These are phyloP conservation scores for Xylaria arbuscula DNA, from an alignment of 2,329 filamentous ascomycete genomes.

Conservation along the genomic window DNA sequence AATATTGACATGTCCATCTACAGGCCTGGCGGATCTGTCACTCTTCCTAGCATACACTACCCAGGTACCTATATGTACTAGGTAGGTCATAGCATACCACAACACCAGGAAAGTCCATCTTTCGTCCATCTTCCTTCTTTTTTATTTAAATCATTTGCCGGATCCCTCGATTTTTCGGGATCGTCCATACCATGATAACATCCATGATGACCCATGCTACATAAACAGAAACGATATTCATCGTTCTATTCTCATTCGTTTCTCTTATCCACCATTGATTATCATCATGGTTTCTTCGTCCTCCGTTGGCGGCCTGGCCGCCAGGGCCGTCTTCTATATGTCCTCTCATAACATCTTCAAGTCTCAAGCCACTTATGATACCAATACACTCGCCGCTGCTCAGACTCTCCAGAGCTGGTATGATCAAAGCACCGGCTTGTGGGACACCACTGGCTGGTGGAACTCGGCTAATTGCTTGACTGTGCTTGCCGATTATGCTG, in stretches of 20 bases:
- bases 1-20: constrained; percentile 19
- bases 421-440: constrained; percentile 63
- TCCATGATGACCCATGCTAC: constrained; percentile 8
- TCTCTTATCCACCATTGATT: constrained; percentile 10
- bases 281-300: constrained; percentile 50
- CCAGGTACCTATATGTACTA: background rate
- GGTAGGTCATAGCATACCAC: background rate
- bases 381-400: constrained; percentile 44
- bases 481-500: constrained; percentile 41
- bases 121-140: background rate
- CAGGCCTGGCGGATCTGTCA: background rate
- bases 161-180: constrained; percentile 21
- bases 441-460: constrained; percentile 70
- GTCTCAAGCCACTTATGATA: constrained; percentile 42
- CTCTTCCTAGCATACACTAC: background rate
- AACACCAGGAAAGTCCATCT: constrained; percentile 19
- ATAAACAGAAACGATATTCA: constrained; percentile 23
- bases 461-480: constrained; percentile 70
- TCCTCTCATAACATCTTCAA: constrained; percentile 44
- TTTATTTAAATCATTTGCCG: constrained; percentile 26
- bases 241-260: constrained; percentile 26
- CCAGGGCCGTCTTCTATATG: constrained; percentile 49
- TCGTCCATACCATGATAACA: constrained; percentile 20
- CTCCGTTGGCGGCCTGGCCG: constrained; percentile 46
- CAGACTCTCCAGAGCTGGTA: constrained; percentile 64